Base-by-base conservation (phyloP, 306 rosid species). In the Abrus precatorius region DNA sequence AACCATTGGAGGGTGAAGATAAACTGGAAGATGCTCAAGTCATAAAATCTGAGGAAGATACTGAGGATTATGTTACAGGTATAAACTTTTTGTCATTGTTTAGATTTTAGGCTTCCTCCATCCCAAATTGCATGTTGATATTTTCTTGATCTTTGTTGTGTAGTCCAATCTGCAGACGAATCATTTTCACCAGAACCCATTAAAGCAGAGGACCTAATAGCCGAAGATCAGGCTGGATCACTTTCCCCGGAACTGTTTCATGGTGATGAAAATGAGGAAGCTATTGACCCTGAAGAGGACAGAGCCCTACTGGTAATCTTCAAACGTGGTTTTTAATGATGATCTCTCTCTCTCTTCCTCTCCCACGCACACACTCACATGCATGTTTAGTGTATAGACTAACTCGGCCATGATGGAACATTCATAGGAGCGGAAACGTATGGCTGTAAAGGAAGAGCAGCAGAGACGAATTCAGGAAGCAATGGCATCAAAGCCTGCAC, bases 241-340 rank as follows among this genome's bases (percentile, higher is more conserved):
- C 91, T 89, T 88, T 93, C 99, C 45, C 99, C 99, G 4, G 89
- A 88, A 82, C 80, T 95, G 79, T 72, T 93, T 80, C 96, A 93
- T 50, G 96, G 91, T 50, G 97, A 93, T 89, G 99, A 91, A 27
- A 85, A 79, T 57, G 97, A 93, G 84, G 97, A 91, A 74, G 99
- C 92, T 49, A 76, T 95, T 63, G 97, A 95, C 55, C 97, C 98
- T 78, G 98, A 95, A 85, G 97, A 91, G 88, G 99, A 95, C 73
- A 93, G 87, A 81, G 97, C 96, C 65, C 80, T 87, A 47, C 90
- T 93, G 88, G 86, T 83, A 83, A 71, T 77, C 45, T 70, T 52
- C 14, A 52, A 71, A 41, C 47, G 30, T 40, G 64, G 48, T 7
- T 14, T 80, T 77, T 36, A 73, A 12, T 65, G 20, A 20, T 20